Evolutionary conservation across 2,329 filamentous ascomycete genomes (phyloP), one percentile per base, ranked within the genome.

Genomic region (Paraphaeosphaeria minitans): DNA sequence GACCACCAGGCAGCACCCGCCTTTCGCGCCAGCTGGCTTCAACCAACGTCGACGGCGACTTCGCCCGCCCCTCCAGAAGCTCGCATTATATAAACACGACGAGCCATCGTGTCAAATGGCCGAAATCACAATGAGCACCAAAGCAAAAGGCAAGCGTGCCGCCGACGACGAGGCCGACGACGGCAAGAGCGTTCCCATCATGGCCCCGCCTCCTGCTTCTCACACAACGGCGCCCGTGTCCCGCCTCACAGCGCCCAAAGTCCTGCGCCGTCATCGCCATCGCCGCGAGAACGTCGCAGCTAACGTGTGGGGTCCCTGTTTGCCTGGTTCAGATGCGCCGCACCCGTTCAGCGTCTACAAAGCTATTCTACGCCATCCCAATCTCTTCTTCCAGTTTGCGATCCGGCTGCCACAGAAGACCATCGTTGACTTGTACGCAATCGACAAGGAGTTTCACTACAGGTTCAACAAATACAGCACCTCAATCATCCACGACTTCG

Each of bases 401-500:
- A 62, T 70, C 5, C 66, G 66, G 9, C 64, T 78, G 1, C 61
- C 65, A 0, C 66, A 68, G n/a, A 5, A 55, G 0, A 47, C 62
- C 6, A 59, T 77, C 22, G 50, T 72, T 45, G 52, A 68, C 45
- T 69, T 78, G 31, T 77, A 77, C 64, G 66, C 72, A 58, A 75
- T 78, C 61, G 73, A 75, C 64, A 78, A 78, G 35, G 69, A 74
- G 45, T 77, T 78, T 57, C 75, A 78, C 66, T 75, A 69, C 60
- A 67, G 72, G 42, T 59, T 77, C 49, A 74, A 73, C 53, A 81
- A 88, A 64, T 82, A 88, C 70, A 82, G 82, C 9, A 84, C 84
- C 39, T 83, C 63, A 0, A 61, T 85, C 57, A 81, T 92, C 53
- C 77, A 83, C 41, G 75, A 81, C 19, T 86, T 86, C 76, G 83